Evolutionary conservation across 192 early-diverging fungal genomes (phyloP), one percentile per base, ranked within the genome.

Genomic region (Backusella parvicylindrica): DNA sequence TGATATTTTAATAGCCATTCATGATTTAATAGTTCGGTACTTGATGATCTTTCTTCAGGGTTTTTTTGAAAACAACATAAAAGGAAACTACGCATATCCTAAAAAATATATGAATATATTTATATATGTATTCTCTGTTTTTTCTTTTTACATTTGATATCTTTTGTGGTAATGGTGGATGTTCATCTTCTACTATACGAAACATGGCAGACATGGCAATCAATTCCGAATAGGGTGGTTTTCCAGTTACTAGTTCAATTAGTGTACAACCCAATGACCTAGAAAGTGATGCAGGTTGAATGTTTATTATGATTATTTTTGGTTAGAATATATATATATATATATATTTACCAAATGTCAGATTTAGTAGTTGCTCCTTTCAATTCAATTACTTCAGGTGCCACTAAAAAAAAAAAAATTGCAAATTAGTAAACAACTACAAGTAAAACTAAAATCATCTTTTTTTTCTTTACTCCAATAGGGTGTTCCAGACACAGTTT

Each of bases 131-230:
- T 4, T 38, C 37, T 3, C 37, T 38, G 2, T 38, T 3, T 21
- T 70, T 21, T 9, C 6, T 18, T 18, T 38, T 56, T 82, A 82
- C 81, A 23, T 90, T 81, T 0, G 95, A 95, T 12, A 95, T 88
- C 4, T 86, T 86, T 18, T 87, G 89, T 26, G 97, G 97, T 30
- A 97, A 78, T 32, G 96, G 95, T 31, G 96, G 96, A 64, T 90
- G 86, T 13, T 95, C 93, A 74, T 95, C 94, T 77, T 95, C 96
- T 4, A 97, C 97, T 72, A 99, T 98, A 75, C 92, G 91, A 82
- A 96, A 99, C 21, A 99, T 85, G 6, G 95, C 93, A 5, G 95
- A 89, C 95, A 98, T 94, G 23, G 94, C 87, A 50, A 95, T 88
- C 53, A 97, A 72, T 11, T 91, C 89, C 16, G 89, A 85, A 81